phyloP scores from a whole-genome alignment of 2,329 filamentous ascomycete species.

The Pseudogymnoascus sp. region DNA sequence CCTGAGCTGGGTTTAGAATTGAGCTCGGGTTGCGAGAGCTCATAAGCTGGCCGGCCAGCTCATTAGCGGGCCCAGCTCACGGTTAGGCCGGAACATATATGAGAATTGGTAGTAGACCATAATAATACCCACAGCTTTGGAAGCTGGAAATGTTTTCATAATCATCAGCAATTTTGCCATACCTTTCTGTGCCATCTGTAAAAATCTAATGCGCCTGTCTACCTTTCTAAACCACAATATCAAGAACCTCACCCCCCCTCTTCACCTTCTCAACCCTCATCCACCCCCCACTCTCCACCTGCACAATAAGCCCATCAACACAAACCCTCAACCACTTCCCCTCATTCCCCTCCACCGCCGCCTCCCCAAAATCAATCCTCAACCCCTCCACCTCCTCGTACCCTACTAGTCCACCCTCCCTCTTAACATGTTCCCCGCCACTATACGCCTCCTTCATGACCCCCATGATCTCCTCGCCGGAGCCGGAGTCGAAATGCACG shows the following conservation, averaged over 20 bases:
- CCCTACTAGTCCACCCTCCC: slow-evolving; percentile 54
- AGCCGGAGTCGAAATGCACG: slow-evolving; percentile 65
- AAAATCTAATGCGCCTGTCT: slow-evolving; percentile 13
- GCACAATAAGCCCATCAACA: slow-evolving; percentile 83
- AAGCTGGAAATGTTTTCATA: slow-evolving; percentile 11
- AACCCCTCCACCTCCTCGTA: slow-evolving; percentile 67
- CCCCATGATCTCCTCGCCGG: slow-evolving; percentile 61
- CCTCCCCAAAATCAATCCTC: slow-evolving; percentile 60
- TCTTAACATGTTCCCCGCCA: slow-evolving; percentile 47
- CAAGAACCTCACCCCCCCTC: slow-evolving; percentile 21
- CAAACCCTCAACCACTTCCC: slow-evolving; percentile 76
- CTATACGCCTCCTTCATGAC: slow-evolving; percentile 64
- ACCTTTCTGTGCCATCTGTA: neutral
- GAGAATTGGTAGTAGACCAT: slow-evolving; percentile 12
- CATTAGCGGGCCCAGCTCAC: too few species aligned
- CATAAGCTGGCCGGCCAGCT: too few species aligned
- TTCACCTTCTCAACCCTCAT: slow-evolving; percentile 54
- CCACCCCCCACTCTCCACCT: slow-evolving; percentile 62
- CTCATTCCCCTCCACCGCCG: slow-evolving; percentile 42
- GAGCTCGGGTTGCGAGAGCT: too few species aligned
- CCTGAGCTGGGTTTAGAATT: too few species aligned
- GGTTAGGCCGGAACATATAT: slow-evolving; percentile 8
- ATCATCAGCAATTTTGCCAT: slow-evolving; percentile 8
- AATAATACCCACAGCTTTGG: slow-evolving; percentile 7
- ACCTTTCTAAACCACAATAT: slow-evolving; percentile 18